phyloP scores from a whole-genome alignment of 257 asterid species.

The Rubia yunnanensis region DNA sequence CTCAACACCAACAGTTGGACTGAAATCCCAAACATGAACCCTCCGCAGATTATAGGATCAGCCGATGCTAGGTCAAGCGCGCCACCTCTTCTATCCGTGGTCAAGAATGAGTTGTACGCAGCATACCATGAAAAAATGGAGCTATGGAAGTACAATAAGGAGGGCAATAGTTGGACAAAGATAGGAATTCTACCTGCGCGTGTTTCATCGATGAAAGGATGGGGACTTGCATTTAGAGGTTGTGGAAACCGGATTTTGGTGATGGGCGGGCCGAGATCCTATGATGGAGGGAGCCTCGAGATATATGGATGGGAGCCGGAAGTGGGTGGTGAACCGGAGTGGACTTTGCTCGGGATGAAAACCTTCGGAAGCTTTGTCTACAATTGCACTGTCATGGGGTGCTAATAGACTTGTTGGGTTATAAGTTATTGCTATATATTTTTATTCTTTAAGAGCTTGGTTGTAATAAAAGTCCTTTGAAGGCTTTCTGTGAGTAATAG shows the following conservation, averaged over 20 bases:
- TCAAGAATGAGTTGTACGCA: slow-evolving; percentile 61
- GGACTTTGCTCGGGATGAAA: slow-evolving; percentile 37
- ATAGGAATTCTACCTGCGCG: slow-evolving; percentile 65
- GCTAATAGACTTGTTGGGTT: slow-evolving; percentile 10
- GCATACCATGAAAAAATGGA: slow-evolving; percentile 64
- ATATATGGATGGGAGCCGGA: slow-evolving; percentile 69
- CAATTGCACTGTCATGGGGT: slow-evolving; percentile 40
- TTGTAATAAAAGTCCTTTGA: too few species aligned
- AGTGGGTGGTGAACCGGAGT: slow-evolving; percentile 47
- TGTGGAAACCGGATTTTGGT: slow-evolving; percentile 73
- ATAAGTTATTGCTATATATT: too few species aligned
- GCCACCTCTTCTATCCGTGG: slow-evolving; percentile 84
- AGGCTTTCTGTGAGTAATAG: too few species aligned
- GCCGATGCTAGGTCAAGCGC: slow-evolving; percentile 47
- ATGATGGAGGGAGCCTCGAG: slow-evolving; percentile 53
- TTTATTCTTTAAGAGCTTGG: too few species aligned
- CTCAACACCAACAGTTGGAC: slow-evolving; percentile 46
- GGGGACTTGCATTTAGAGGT: slow-evolving; percentile 93
- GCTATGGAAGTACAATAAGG: slow-evolving; percentile 53
- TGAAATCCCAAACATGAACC: slow-evolving; percentile 63
- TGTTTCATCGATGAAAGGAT: slow-evolving; percentile 64
- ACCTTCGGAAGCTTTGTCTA: slow-evolving; percentile 31
- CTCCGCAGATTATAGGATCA: slow-evolving; percentile 25
- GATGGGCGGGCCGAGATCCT: slow-evolving; percentile 63
- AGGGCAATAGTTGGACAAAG: slow-evolving; percentile 34